phyloP scores from a whole-genome alignment of 2,329 filamentous ascomycete species.

The Scytalidium lignicola region DNA sequence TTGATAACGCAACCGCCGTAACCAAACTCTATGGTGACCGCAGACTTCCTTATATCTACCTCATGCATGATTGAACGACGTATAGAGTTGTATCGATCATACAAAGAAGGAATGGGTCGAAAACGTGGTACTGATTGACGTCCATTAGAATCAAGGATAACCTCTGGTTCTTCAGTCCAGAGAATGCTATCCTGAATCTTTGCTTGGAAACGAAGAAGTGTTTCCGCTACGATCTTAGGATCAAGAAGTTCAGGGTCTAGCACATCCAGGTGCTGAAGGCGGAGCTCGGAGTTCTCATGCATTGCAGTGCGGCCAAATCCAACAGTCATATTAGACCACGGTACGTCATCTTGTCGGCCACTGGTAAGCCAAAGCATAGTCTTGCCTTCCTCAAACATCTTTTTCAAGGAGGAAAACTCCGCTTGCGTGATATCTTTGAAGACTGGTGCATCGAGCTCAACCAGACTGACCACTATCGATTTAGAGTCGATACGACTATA shows the following conservation, averaged over 20 bases:
- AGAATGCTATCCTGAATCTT: slow-evolving; percentile 1
- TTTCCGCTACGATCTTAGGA: slow-evolving; percentile 6
- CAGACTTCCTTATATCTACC: not conserved
- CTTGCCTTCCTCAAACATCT: slow-evolving; percentile 5
- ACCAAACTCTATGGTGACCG: not conserved
- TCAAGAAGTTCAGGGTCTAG: not conserved
- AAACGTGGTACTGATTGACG: slow-evolving; percentile 10
- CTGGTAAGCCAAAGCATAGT: slow-evolving; percentile 10
- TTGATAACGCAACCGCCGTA: not conserved
- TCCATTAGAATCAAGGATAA: slow-evolving; percentile 7
- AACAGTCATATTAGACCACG: slow-evolving; percentile 8
- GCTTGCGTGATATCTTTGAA: slow-evolving; percentile 14
- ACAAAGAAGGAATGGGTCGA: not conserved
- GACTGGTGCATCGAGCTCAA: slow-evolving; percentile 24
- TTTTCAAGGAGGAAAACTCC: slow-evolving; percentile 13
- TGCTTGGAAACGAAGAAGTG: slow-evolving; percentile 7
- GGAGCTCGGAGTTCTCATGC: slow-evolving; percentile 3
- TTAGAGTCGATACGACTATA: not conserved
- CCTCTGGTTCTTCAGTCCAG: slow-evolving; percentile 16
- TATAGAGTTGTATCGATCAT: slow-evolving; percentile 10
- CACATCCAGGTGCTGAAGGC: slow-evolving; percentile 9
- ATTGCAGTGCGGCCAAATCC: slow-evolving; percentile 5
- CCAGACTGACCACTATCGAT: slow-evolving; percentile 11
- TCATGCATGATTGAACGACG: slow-evolving; percentile 4
- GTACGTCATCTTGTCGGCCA: slow-evolving; percentile 3